Conservation (phyloP, 352 stramenopile genomes). For the Chrysophaeum taylorii region DNA sequence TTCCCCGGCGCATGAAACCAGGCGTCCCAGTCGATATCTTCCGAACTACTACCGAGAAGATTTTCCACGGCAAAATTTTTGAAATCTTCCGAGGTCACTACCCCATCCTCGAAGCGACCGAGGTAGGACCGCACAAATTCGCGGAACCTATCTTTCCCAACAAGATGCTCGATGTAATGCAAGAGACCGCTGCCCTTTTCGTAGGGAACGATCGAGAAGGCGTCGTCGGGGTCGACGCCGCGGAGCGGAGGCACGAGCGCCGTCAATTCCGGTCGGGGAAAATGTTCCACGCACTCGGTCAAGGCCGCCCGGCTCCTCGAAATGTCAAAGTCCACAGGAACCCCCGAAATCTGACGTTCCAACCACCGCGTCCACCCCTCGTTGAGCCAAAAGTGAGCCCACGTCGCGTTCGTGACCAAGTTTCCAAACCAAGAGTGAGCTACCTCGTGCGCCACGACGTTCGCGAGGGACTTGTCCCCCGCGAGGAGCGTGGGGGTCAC, state of each 20-base stretch:
- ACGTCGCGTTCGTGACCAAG: constrained; percentile 89
- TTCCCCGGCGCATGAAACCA: constrained; percentile 79
- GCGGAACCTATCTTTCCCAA: constrained; percentile 59
- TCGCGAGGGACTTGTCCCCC: constrained; percentile 80
- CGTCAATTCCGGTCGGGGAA: constrained; percentile 71
- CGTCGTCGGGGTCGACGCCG: constrained; percentile 85
- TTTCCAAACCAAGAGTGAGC: constrained; percentile 91
- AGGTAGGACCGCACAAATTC: constrained; percentile 81
- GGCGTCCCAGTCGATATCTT: constrained; percentile 75
- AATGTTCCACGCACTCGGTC: constrained; percentile 27
- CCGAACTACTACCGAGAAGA: constrained; percentile 49
- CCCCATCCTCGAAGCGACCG: constrained; percentile 67
- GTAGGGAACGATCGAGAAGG: constrained; percentile 85
- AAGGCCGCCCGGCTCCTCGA: not conserved
- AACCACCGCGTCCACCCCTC: constrained; percentile 94
- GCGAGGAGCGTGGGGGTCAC: constrained; percentile 88
- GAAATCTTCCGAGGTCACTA: constrained; percentile 66
- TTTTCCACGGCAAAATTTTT: constrained; percentile 56
- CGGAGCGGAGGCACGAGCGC: constrained; percentile 65
- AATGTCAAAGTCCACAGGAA: constrained; percentile 42
- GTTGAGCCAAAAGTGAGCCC: constrained; percentile 95
- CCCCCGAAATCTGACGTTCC: constrained; percentile 86
- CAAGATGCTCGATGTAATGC: constrained; percentile 54
- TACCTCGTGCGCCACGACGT: constrained; percentile 95
- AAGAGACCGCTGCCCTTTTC: constrained; percentile 81